A percentile compares a stretch with the other conserved stretches of the same genome.
phyloP scores from a whole-genome alignment of 257 asterid genomes.

The Anisodus acutangulus region DNA sequence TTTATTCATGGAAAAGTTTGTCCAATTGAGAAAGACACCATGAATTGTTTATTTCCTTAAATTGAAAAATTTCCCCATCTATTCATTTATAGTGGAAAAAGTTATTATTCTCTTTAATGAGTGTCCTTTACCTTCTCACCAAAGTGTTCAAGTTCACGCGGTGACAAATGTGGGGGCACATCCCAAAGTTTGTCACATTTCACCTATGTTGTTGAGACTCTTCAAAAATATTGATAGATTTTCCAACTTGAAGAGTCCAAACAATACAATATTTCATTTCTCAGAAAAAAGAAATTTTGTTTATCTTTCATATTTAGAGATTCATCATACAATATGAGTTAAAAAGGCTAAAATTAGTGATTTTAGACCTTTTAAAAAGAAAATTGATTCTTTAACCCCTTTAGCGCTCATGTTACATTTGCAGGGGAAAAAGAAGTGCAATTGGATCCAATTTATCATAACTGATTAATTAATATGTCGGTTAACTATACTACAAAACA shows the following conservation, averaged over 20 bases:
- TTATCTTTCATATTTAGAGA: constrained; percentile 9
- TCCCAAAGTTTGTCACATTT: background rate
- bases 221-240: background rate
- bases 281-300: background rate
- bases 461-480: background rate
- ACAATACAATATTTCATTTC: background rate
- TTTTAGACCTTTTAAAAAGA: background rate
- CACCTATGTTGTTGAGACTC: background rate
- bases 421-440: background rate
- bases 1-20: background rate
- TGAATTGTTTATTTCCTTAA: background rate
- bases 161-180: background rate
- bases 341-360: background rate
- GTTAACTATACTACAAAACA: background rate
- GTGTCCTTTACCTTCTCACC: background rate
- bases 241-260: background rate
- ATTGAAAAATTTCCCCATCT: no score
- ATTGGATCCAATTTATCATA: background rate
- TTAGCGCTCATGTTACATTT: background rate
- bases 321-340: background rate
- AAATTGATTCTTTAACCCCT: background rate
- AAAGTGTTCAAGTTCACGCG: background rate
- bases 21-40: background rate
- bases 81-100: background rate
- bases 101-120: background rate